Evolutionary conservation across 345 rosid genomes (phyloP).

Genomic region (Dovyalis caffra): DNA sequence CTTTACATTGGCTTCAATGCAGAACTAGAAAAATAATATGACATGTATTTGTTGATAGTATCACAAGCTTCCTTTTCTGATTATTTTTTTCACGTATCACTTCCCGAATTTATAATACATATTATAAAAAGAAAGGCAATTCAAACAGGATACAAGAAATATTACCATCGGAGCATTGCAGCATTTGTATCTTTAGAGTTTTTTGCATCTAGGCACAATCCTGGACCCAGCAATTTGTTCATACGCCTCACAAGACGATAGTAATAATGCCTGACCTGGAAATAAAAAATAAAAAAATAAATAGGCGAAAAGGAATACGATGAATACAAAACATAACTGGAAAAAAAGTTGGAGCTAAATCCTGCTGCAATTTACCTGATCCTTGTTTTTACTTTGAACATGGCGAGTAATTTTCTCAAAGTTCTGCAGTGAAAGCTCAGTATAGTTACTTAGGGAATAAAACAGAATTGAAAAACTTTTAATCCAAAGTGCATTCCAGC

Average conservation of each 20-base stretch:
- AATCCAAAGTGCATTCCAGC: constrained; percentile 8
- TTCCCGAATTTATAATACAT: neutral
- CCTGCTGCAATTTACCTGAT: constrained; percentile 63
- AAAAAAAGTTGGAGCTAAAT: neutral
- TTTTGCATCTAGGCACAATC: constrained; percentile 88
- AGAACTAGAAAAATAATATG: constrained; percentile 2
- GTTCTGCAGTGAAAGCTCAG: constrained; percentile 52
- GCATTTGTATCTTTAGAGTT: constrained; percentile 98
- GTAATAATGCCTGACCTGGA: constrained; percentile 98
- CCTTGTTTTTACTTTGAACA: constrained; percentile 97
- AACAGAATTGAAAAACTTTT: neutral
- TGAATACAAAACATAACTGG: constrained; percentile 14
- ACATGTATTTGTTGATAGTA: neutral
- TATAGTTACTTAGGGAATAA: constrained; percentile 14
- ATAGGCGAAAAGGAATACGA: constrained; percentile 6
- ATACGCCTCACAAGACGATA: constrained; percentile 96
- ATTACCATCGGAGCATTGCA: constrained; percentile 98
- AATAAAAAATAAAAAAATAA: constrained; percentile 23
- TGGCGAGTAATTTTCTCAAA: constrained; percentile 96
- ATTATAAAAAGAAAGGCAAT: neutral
- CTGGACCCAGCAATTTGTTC: constrained; percentile 96
- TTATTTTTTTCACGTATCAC: neutral
- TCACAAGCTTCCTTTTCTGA: constrained; percentile 2
- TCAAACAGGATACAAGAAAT: neutral
- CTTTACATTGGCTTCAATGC: constrained; percentile 6